phyloP scores from a whole-genome alignment of 2,329 filamentous ascomycete genomes.

The Claviceps fusiformis region DNA sequence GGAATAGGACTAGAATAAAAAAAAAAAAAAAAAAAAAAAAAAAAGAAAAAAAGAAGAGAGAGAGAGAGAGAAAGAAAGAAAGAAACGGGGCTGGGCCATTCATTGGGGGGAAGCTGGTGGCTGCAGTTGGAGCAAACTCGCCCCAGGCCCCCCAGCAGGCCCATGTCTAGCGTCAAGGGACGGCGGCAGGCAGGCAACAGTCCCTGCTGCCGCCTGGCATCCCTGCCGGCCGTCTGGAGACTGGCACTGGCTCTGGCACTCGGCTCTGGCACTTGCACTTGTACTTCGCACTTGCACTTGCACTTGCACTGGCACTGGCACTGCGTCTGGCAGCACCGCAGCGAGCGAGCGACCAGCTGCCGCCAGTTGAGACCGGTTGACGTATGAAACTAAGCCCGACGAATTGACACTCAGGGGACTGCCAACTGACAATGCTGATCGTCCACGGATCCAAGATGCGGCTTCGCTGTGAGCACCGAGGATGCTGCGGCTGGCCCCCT shows the following conservation, averaged over 20 bases:
- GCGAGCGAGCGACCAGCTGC: not conserved
- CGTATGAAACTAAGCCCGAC: not conserved
- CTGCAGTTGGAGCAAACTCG: not conserved
- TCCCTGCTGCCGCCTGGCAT: too few relatives aligned
- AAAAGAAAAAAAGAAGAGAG: too few relatives aligned
- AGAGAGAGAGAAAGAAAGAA: too few relatives aligned
- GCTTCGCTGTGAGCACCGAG: not conserved
- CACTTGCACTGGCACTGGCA: too few relatives aligned
- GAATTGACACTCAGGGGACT: not conserved
- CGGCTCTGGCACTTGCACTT: too few relatives aligned
- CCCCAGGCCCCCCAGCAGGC: not conserved
- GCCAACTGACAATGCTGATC: not conserved
- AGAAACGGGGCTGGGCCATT: too few relatives aligned
- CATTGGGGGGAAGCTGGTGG: not conserved
- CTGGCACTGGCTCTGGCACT: too few relatives aligned
- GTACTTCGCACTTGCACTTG: too few relatives aligned
- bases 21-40: too few relatives aligned
- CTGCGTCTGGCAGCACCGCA: too few relatives aligned
- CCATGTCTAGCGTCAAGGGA: not conserved
- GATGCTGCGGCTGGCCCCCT: not conserved
- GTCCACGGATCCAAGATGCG: not conserved
- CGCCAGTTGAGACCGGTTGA: not conserved
- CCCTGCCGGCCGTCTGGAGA: too few relatives aligned
- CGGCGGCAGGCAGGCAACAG: not conserved
- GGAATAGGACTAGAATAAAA: too few relatives aligned